phyloP scores from a whole-genome alignment of 169 alveolate species.

The Plasmodium relictum region DNA sequence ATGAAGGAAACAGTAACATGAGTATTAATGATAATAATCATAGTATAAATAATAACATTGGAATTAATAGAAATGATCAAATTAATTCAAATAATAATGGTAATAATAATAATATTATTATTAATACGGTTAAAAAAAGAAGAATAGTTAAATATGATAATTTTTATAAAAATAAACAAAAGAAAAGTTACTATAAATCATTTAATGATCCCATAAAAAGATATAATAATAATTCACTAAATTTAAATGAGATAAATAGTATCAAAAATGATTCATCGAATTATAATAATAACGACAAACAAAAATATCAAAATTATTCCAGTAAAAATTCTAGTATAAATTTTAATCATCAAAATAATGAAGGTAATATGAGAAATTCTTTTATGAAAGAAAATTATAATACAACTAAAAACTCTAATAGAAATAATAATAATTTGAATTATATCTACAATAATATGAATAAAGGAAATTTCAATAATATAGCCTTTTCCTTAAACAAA shows the following conservation, averaged over 20 bases:
- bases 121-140: constrained; percentile 3
- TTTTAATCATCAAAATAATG: neutral
- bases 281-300: constrained; percentile 8
- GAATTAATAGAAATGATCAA: constrained; percentile 4
- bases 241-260: neutral
- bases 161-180: constrained; percentile 37
- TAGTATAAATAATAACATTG: neutral
- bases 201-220: constrained; percentile 43
- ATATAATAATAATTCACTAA: constrained; percentile 35
- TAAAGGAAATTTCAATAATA: constrained; percentile 32
- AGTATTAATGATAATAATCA: neutral
- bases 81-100: constrained; percentile 8
- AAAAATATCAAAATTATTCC: neutral
- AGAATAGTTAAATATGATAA: constrained; percentile 33
- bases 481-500: constrained; percentile 54
- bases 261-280: neutral
- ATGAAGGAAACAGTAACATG: neutral
- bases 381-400: neutral
- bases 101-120: constrained; percentile 1
- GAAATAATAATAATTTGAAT: neutral
- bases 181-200: constrained; percentile 21
- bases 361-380: neutral
- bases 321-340: neutral
- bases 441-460: constrained; percentile 6
- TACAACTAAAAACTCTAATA: neutral